phyloP scores from a whole-genome alignment of 371 early-diverging fungal species.

The Mortierella polycephala region DNA sequence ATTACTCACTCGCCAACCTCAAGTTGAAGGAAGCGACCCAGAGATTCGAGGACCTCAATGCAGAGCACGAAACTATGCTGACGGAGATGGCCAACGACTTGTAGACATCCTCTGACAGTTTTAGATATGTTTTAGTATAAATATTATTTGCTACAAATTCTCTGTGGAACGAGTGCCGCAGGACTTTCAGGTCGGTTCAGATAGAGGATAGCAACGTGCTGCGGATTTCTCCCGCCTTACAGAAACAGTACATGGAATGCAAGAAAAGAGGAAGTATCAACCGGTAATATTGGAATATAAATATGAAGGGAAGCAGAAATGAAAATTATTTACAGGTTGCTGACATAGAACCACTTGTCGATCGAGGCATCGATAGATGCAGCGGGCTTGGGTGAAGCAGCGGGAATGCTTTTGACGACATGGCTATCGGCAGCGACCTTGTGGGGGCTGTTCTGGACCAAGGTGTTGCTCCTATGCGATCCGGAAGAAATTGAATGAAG shows the following conservation, averaged over 20 bases:
- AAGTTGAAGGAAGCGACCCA: constrained; percentile 31
- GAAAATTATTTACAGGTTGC: constrained; percentile 69
- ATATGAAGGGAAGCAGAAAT: not conserved
- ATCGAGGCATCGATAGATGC: constrained; percentile 79
- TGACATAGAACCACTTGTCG: constrained; percentile 98
- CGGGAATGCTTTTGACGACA: constrained; percentile 71
- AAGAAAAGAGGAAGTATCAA: no score
- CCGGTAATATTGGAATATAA: no score
- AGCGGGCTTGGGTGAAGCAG: constrained; percentile 64
- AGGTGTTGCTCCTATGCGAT: constrained; percentile 68
- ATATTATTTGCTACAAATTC: not conserved
- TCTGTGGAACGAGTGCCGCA: not conserved
- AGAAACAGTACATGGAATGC: no score
- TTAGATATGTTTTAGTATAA: not conserved
- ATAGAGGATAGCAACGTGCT: no score
- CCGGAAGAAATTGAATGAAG: constrained; percentile 8
- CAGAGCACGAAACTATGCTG: constrained; percentile 30
- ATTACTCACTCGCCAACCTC: constrained; percentile 35
- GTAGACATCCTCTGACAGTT: not conserved
- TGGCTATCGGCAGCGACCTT: constrained; percentile 68
- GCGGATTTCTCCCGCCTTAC: no score
- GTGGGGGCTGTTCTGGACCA: constrained; percentile 81
- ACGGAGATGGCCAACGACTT: constrained; percentile 33
- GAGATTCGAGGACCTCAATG: constrained; percentile 23
- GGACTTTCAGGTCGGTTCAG: no score